A percentile compares a stretch with the other conserved stretches of the same genome.
These are phyloP conservation scores for Phyllostachys edulis DNA, from an alignment of 176 grass and related monocot species.

Conservation along the genomic window DNA sequence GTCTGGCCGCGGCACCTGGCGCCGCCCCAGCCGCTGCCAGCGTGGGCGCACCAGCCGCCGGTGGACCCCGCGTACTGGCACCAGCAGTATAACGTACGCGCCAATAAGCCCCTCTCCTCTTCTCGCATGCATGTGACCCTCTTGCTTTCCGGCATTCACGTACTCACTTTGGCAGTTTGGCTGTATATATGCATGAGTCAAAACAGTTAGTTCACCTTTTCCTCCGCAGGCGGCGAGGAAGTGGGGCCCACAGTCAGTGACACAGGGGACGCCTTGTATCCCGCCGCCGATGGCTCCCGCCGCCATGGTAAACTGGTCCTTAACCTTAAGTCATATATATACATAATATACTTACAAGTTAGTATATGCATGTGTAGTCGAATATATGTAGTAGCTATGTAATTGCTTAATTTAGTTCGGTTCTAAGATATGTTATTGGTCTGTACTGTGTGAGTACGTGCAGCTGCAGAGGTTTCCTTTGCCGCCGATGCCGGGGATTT, in stretches of 20 bases:
- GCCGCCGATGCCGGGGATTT: conserved; percentile 43
- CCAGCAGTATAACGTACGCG: conserved; percentile 58
- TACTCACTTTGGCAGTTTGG: neutral
- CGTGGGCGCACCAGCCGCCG: conserved; percentile 44
- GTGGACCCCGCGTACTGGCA: conserved; percentile 67
- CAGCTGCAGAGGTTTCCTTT: conserved; percentile 58
- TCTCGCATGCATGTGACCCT: neutral
- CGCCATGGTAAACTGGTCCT: conserved; percentile 24
- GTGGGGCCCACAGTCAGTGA: conserved; percentile 41
- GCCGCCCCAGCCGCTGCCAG: conserved; percentile 31
- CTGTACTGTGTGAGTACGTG: neutral
- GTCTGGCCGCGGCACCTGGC: conserved; percentile 62
- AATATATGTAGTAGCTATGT: neutral
- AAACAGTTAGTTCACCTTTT: conserved; percentile 10
- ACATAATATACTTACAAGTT: neutral
- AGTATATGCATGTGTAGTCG: neutral
- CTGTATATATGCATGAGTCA: neutral
- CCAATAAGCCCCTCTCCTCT: neutral
- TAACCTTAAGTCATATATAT: neutral
- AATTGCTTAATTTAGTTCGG: neutral
- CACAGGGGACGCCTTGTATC: conserved; percentile 44
- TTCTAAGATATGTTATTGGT: neutral
- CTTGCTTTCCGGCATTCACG: neutral
- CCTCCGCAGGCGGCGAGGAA: conserved; percentile 39
- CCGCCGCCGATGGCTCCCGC: conserved; percentile 28